Conservation (phyloP, 2,329 filamentous ascomycete genomes). For the Fusarium musae region DNA sequence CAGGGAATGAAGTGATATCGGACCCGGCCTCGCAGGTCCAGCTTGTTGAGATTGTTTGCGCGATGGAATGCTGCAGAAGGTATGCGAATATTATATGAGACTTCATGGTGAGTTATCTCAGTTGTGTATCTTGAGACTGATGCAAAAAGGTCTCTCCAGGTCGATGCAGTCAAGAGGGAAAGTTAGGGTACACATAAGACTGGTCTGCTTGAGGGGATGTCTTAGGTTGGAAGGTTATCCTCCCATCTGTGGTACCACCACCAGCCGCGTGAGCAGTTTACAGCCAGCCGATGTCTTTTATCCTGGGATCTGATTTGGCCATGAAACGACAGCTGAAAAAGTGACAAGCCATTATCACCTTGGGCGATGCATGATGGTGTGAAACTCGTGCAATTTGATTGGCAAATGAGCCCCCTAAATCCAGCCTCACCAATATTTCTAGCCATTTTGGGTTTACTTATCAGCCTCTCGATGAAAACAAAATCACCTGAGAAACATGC, state of each 20-base stretch:
- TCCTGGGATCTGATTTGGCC: accelerated
- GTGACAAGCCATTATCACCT: not conserved
- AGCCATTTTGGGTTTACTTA: not conserved
- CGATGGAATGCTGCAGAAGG: not conserved
- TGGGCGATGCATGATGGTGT: accelerated
- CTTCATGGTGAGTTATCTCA: not conserved
- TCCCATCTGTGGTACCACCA: not conserved
- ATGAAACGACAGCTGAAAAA: not conserved
- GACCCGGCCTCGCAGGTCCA: not conserved
- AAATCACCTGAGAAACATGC: no score
- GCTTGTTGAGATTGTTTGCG: not conserved
- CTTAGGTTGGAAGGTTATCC: accelerated
- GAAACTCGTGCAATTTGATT: not conserved
- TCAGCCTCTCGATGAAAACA: not conserved
- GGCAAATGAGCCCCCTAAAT: not conserved
- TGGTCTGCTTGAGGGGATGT: accelerated
- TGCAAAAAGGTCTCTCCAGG: accelerated
- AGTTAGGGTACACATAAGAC: accelerated
- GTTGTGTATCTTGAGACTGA: no score
- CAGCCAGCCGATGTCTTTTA: accelerated
- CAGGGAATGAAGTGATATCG: not conserved
- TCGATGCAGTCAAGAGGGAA: accelerated
- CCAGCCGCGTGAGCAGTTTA: not conserved
- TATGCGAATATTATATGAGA: accelerated
- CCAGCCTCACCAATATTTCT: not conserved